A percentile compares a stretch with the other conserved stretches of the same genome.
phyloP scores from a whole-genome alignment of 1,284 basidiomycete species.

The Austropuccinia psidii region DNA sequence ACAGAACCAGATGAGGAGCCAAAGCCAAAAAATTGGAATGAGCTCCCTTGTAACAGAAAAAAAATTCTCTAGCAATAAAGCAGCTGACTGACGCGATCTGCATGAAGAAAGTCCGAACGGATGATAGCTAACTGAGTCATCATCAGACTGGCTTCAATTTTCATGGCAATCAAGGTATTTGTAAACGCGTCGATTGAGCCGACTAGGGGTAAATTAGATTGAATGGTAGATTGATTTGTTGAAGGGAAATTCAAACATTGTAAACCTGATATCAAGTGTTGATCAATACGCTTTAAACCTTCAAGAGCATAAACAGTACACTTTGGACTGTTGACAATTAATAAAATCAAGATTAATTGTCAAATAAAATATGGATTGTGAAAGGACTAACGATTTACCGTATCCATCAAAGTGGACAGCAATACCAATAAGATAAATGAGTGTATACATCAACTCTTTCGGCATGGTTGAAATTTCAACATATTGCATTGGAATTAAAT shows the following conservation, averaged over 20 bases:
- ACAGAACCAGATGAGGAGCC: background rate
- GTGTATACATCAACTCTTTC: background rate
- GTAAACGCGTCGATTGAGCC: background rate
- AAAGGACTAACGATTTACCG: constrained; percentile 20
- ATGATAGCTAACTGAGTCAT: constrained; percentile 7
- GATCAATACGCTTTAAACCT: constrained; percentile 4
- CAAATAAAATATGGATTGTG: background rate
- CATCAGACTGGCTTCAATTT: constrained; percentile 5
- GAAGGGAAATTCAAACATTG: background rate
- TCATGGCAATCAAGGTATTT: background rate
- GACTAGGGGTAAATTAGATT: background rate
- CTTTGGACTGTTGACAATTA: background rate
- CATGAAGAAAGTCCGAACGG: background rate
- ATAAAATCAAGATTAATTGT: background rate
- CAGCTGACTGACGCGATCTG: constrained; percentile 5
- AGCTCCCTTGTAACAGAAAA: background rate
- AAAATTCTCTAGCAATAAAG: background rate
- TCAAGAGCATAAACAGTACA: background rate
- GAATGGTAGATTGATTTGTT: background rate
- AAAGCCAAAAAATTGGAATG: background rate
- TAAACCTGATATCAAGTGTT: background rate
- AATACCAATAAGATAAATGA: constrained; percentile 4
- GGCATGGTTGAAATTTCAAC: background rate
- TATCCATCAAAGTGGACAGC: constrained; percentile 26
- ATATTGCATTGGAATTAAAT: background rate